Evolutionary conservation across 2,329 filamentous ascomycete species (phyloP), one percentile per base, ranked within the genome.

Genomic region (Dactylellina sp.): DNA sequence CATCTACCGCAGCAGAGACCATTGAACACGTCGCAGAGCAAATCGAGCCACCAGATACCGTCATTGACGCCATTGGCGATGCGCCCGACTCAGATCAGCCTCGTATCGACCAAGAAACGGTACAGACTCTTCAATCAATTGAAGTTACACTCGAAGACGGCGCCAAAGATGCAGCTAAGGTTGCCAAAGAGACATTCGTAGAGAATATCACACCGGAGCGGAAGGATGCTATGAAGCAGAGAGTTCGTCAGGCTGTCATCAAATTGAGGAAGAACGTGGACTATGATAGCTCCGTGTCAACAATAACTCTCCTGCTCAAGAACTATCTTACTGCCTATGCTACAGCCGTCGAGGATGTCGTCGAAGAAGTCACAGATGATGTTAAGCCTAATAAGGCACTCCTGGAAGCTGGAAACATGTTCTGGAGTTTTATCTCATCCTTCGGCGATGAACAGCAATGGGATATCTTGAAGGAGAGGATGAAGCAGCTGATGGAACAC

Each of bases 221-320:
- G 12, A 89, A 88, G 65, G 86, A 91, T 42, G 89, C 91, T 0
- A 82, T 98, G 64, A 79, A 94, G 4, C 85, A 89, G 76, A 89
- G 93, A 4, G 83, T 98, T 55, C 94, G 93, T 81, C 85, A 90
- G 78, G 89, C 90, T 0, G 88, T 98, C 2, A 77, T 87, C 12
- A 91, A 90, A 40, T 85, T 98, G 12, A 86, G 91, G 6, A 86
- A 91, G 78, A 88, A 91, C 57, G 87, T 86, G 6, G 92, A 97
- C 80, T 98, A 98, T 80, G 88, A 90, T 0, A 89, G 93, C 52
- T 97, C 93, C 0, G 92, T 97, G 0, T 92, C 91, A 0, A 92
- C 89, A 0, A 81, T 98, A 32, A 87, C 91, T 0, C 82, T 89
- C 6, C 84, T 98, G 4, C 85, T 97, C 65, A 88, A 92, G 79